Base-by-base conservation (phyloP, 1,284 basidiomycete species). In the Inonotus obliquus region DNA sequence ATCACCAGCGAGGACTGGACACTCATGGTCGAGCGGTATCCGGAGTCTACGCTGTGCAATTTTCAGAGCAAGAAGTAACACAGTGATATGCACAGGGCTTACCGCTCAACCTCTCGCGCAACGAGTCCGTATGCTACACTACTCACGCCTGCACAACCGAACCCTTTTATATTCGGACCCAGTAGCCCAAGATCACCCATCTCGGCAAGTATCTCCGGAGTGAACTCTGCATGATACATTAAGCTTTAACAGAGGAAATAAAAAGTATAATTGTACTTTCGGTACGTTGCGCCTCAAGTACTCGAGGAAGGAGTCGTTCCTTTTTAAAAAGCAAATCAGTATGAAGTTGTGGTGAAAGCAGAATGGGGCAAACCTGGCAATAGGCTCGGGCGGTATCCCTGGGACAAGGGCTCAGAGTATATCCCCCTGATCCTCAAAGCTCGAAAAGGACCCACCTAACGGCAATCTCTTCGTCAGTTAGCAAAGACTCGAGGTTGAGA, bases 1-100 rank as follows among this genome's bases (percentile, higher is more conserved):
- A 99, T 99, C n/a, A 96, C 94, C 37, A 99, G 81, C 4, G 94
- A 96, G 0, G 91, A 94, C 73, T 99, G 96, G 1, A 99, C 96
- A 29, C 92, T 96, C 72, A 96, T 90, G n/a, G 89, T 96, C 4
- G 92, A 95, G 38, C 96, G 88, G 72, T 97, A 98, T 2, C 96
- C 96, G 1, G 94, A 97, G 74, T 99, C 96, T 44, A 99, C 87
- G 58, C 92, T 92, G 9, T 56, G 19, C 51, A 35, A 64, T 44
- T 49, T 9, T 54, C 59, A 37, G n/a, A 52, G 13, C 21, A 25
- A 11, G 27, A 51, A 51, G 19, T 54, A 47, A 39, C 45, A 17
- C 2, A 14, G 13, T 52, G 6, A 14, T 17, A 1, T 32, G n/a
- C n/a, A 35, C 14, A 52, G 29, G 4, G 66, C 79, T 48, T 55